Evolutionary conservation across 345 rosid genomes (phyloP), one percentile per base, ranked within the genome.

Genomic region (Isatis tinctoria): DNA sequence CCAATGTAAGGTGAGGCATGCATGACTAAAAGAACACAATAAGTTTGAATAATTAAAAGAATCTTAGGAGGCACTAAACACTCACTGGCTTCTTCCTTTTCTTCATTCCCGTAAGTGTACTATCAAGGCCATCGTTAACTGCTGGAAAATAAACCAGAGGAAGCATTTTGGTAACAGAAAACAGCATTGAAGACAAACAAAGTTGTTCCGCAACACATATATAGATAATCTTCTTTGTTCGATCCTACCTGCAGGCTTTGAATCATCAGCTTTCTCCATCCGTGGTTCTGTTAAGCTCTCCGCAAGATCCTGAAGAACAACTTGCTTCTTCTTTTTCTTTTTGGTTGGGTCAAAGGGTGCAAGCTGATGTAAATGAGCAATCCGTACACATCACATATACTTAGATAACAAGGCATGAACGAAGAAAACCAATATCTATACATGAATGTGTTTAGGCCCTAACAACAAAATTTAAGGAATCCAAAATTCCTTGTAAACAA

Each of bases 271-370:
- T 83, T 83, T 86, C 78, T 90, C 95, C 48, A 84, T 79, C 32
- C 82, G 58, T 54, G 83, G 67, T 24, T 86, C 98, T 64, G 85
- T 80, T 20, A 53, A 17, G 22, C 7, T 17, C 39, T 32, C 58
- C 1, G 80, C 57, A 32, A 3, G 68, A 63, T 90, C 96, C 44
- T 83, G 87, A 27, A 83, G 56, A 4, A 82, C 82, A 40, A 79
- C 81, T 74, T 85, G 88, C 84, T 92, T 92, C 82, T 92, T 92
- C 87, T 92, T 92, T 80, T 92, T 90, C 84, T 90, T 92, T 52
- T 92, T 92, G 43, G 88, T 77, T 16, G 97, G 91, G 67, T 93
- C 98, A 36, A 90, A 90, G 13, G 97, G 90, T 17, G 86, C 84
- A 74, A 90, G 77, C 96, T 68, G 10, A 32, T 18, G 51, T 54